Evolutionary conservation across 768 basidiomycete species (phyloP).

Genomic region (Auriscalpium microsporum): DNA sequence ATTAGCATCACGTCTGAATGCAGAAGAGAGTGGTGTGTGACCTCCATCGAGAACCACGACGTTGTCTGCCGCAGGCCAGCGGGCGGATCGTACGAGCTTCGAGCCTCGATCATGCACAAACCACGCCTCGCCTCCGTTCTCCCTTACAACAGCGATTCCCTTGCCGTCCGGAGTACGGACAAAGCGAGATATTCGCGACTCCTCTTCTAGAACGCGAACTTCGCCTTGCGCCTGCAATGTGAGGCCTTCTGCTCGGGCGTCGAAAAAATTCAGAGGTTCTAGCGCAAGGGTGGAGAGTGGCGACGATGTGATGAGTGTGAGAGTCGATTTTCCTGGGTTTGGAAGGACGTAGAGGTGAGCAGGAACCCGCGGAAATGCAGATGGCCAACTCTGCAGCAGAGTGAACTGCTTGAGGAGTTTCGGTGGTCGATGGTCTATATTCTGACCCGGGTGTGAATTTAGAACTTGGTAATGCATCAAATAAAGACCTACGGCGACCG

Average conservation of each 20-base stretch:
- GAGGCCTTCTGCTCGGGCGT: conserved; percentile 44
- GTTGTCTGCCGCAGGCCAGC: conserved; percentile 51
- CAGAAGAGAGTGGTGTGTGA: conserved; percentile 15
- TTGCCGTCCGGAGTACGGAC: conserved; percentile 74
- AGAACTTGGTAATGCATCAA: background rate
- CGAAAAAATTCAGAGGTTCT: conserved; percentile 53
- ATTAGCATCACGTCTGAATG: conserved; percentile 1
- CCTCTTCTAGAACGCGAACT: conserved; percentile 4
- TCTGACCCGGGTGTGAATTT: conserved; percentile 36
- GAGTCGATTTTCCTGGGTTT: conserved; percentile 29
- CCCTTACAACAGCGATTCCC: conserved; percentile 61
- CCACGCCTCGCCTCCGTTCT: conserved; percentile 60
- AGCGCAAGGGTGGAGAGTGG: conserved; percentile 58
- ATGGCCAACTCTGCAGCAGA: conserved; percentile 53
- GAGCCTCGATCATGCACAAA: conserved; percentile 38
- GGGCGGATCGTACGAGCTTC: conserved; percentile 38
- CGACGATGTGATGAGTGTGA: conserved; percentile 50
- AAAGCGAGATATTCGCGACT: conserved; percentile 41
- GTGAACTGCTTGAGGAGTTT: conserved; percentile 71
- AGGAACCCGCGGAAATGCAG: conserved; percentile 39
- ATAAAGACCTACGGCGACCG: conserved; percentile 52
- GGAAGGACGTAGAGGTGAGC: conserved; percentile 47
- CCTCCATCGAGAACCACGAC: conserved; percentile 67
- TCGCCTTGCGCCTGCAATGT: conserved; percentile 14
- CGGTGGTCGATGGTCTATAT: conserved; percentile 84